These are phyloP conservation scores for cucumber (Cucumis sativus) DNA, from an alignment of 306 rosid genomes.

Conservation along the genomic window DNA sequence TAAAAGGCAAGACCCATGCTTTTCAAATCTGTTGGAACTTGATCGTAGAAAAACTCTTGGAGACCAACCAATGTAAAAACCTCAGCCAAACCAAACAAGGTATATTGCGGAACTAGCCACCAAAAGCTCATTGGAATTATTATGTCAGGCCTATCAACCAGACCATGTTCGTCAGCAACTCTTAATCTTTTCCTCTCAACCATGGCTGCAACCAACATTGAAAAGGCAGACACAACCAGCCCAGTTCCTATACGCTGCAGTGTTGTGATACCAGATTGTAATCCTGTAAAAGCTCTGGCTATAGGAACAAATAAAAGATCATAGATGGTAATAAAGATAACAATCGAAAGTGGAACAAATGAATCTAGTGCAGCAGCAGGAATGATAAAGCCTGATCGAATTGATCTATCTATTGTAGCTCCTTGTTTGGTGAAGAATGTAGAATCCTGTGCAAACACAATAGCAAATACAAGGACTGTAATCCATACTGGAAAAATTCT, in stretches of 20 bases:
- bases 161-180: neutral
- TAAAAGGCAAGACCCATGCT: slow-evolving; percentile 21
- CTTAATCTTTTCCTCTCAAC: neutral
- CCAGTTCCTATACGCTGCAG: neutral
- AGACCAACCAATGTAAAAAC: slow-evolving; percentile 47
- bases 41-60: slow-evolving; percentile 1
- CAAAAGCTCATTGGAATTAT: slow-evolving; percentile 19
- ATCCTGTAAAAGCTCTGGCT: neutral
- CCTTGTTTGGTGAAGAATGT: slow-evolving; percentile 50
- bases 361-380: neutral
- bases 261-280: neutral
- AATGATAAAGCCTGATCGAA: neutral
- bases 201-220: neutral
- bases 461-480: slow-evolving; percentile 22
- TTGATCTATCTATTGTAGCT: slow-evolving; percentile 21
- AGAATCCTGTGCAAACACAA: slow-evolving; percentile 23
- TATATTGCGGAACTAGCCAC: slow-evolving; percentile 41
- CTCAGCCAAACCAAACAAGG: neutral
- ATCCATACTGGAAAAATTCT: slow-evolving; percentile 29
- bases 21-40: slow-evolving; percentile 22
- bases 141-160: neutral
- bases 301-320: neutral
- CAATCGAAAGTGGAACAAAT: neutral
- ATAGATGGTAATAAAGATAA: neutral
- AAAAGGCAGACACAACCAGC: neutral